These are phyloP conservation scores for Botryotinia convoluta DNA, from an alignment of 2,329 filamentous ascomycete species.

Conservation along the genomic window DNA sequence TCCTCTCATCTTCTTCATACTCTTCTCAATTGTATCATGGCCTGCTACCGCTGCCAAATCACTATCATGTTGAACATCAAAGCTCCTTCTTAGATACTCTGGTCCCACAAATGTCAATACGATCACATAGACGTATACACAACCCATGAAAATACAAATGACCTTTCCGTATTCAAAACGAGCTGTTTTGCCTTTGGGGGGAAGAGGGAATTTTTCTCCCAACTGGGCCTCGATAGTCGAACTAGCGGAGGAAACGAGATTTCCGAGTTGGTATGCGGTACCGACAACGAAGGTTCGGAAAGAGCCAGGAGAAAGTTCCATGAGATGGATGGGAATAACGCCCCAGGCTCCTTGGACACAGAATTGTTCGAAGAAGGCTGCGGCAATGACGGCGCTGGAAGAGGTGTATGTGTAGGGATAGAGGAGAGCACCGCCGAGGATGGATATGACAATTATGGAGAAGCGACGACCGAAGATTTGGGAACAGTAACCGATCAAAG, in stretches of 20 bases:
- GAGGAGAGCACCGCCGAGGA: slow-evolving; percentile 70
- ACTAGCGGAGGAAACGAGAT: slow-evolving; percentile 70
- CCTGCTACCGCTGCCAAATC: slow-evolving; percentile 18
- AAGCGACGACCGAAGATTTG: slow-evolving; percentile 69
- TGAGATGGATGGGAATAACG: slow-evolving; percentile 70
- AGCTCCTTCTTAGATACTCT: slow-evolving; percentile 13
- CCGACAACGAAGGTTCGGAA: slow-evolving; percentile 71
- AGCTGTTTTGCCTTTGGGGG: slow-evolving; percentile 48
- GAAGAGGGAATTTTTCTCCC: slow-evolving; percentile 71
- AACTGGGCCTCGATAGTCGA: slow-evolving; percentile 77
- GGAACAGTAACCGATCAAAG: slow-evolving; percentile 62
- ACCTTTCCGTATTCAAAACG: slow-evolving; percentile 77
- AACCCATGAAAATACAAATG: slow-evolving; percentile 85
- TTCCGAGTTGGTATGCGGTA: slow-evolving; percentile 71
- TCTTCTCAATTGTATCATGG: slow-evolving; percentile 24
- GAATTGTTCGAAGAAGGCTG: slow-evolving; percentile 82
- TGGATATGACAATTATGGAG: slow-evolving; percentile 62
- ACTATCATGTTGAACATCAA: slow-evolving; percentile 21
- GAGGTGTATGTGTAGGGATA: slow-evolving; percentile 78
- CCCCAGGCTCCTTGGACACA: slow-evolving; percentile 77
- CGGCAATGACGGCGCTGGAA: slow-evolving; percentile 64
- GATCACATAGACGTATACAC: slow-evolving; percentile 31
- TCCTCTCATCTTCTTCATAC: slow-evolving; percentile 27
- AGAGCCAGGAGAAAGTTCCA: slow-evolving; percentile 67
- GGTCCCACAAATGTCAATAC: slow-evolving; percentile 19